Evolutionary conservation across 257 asterid genomes (phyloP), one percentile per base, ranked within the genome.

Genomic region (Pogostemon cablin): DNA sequence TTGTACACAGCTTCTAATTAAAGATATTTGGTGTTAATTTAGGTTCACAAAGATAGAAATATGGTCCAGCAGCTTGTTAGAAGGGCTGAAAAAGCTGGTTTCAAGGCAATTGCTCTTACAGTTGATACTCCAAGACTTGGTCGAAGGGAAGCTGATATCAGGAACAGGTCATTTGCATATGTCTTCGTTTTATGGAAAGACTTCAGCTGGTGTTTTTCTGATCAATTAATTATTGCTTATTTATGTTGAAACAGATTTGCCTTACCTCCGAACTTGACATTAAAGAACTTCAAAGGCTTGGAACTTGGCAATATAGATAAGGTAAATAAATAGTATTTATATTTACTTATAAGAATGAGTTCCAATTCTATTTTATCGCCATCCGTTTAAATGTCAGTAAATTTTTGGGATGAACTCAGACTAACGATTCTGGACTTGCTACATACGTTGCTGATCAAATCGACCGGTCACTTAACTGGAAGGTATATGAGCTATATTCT

Each of bases 111-210:
- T 65, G 95, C 75, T 59, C 90, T 91, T 48, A 91, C 96, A 32
- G 97, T 81, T 11, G 97, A 91, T 82, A 85, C 96, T 39, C 96
- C 96, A 34, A 80, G 87, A 48, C 86, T 89, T 17, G 97, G 96
- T n/a, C 85, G 95, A 62, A 84, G 97, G 82, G 97, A 91, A 85
- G 91, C 93, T 68, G 97, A 91, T 77, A 91, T 91, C 56, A 91
- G 87, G 84, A 91, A 91, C 83, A 85, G 95, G 97, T 90, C 43
- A 78, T 49, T 25, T 41, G 6, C 20, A 39, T 53, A 39, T 46
- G 0, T 55, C 74, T 62, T 62, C 44, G 20, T 40, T 9, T 50
- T 53, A 5, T 55, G 38, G 15, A 20, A 6, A 38, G 37, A 35
- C 15, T 11, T 10, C 25, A 8, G 5, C 9, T 42, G 9, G 68